phyloP scores from a whole-genome alignment of 495 filamentous ascomycete genomes.

The Pseudoneurospora amorphoporcata region DNA sequence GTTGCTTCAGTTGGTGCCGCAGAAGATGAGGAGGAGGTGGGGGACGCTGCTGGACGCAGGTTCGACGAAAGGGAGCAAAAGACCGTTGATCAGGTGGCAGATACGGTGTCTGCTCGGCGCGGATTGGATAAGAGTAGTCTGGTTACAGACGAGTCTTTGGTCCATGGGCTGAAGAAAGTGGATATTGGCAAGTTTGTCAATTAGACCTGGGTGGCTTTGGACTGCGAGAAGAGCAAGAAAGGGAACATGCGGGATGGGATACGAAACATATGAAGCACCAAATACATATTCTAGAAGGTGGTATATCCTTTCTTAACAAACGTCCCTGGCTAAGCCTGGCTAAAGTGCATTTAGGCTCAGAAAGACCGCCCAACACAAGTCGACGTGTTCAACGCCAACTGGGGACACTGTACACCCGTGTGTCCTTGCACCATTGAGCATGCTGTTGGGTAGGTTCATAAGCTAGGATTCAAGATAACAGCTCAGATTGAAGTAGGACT shows the following conservation, averaged over 20 bases:
- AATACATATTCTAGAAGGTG: neutral
- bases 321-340: neutral
- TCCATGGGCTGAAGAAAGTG: neutral
- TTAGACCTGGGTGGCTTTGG: neutral
- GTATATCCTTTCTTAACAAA: neutral
- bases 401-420: neutral
- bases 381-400: neutral
- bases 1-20: neutral
- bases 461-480: neutral
- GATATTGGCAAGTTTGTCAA: neutral
- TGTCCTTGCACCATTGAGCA: neutral
- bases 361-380: neutral
- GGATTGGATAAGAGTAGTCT: neutral
- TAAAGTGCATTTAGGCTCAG: neutral
- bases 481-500: neutral
- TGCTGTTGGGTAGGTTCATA: neutral
- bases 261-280: neutral
- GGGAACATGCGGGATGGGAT: neutral
- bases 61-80: neutral
- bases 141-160: neutral
- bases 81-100: neutral
- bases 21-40: neutral
- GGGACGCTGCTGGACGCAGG: neutral
- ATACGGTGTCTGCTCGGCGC: neutral
- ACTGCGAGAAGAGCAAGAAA: neutral